Conservation (phyloP, 495 filamentous ascomycete species). For the Penicillium nucicola region DNA sequence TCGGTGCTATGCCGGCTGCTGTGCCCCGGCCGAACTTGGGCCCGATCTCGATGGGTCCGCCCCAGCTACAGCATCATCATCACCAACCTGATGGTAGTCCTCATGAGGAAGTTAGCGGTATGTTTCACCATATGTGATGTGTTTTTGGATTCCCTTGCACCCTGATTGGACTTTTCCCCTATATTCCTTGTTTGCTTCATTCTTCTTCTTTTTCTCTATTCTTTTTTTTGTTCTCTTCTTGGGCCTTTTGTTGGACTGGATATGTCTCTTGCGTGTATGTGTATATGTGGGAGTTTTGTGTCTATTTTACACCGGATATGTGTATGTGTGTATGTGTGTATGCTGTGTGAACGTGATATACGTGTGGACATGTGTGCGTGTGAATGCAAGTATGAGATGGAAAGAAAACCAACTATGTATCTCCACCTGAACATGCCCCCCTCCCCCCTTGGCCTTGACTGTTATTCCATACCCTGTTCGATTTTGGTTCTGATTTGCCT, state of each 20-base stretch:
- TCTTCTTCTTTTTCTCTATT: conserved; percentile 7
- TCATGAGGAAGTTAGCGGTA: conserved; percentile 88
- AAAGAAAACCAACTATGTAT: conserved; percentile 15
- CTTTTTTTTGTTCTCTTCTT: conserved; percentile 21
- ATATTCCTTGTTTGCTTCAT: conserved; percentile 14
- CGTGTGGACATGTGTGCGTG: conserved; percentile 7
- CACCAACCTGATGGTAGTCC: conserved; percentile 69
- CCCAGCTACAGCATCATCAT: conserved; percentile 76
- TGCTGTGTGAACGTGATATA: neutral
- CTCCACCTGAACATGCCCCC: conserved; percentile 14
- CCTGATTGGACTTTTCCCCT: neutral
- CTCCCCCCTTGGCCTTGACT: conserved; percentile 10
- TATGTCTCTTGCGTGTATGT: conserved; percentile 12
- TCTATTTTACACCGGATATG: neutral
- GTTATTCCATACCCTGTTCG: conserved; percentile 28
- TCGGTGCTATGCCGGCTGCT: conserved; percentile 43
- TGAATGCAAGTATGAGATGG: conserved; percentile 13
- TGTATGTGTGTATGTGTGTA: conserved; percentile 1
- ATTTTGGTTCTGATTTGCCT: conserved; percentile 20
- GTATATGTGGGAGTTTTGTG: conserved; percentile 17
- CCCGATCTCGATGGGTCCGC: conserved; percentile 60
- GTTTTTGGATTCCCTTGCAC: conserved; percentile 3
- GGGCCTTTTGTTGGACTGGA: conserved; percentile 8
- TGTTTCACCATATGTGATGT: conserved; percentile 77
- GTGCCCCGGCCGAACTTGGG: conserved; percentile 49